Evolutionary conservation across 2,329 filamentous ascomycete species (phyloP), one percentile per base, ranked within the genome.

Genomic region (Teratosphaeria viscida): DNA sequence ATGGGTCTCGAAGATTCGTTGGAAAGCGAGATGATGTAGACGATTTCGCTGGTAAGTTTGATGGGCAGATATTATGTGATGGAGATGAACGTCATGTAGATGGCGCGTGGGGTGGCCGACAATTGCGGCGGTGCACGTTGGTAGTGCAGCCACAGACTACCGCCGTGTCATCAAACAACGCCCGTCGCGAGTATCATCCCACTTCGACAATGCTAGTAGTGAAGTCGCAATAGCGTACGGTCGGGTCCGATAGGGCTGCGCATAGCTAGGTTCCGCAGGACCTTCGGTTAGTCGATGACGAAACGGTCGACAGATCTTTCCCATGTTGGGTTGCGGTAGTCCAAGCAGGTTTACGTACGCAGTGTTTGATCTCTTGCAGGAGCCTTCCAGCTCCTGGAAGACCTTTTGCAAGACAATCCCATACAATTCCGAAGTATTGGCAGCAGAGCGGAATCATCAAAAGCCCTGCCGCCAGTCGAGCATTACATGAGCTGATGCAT

Each of bases 1-100:
- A 56, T 95, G 90, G 89, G 87, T 90, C 59, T 81, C 83, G 6
- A 81, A 81, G 66, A 78, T 94, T 63, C 78, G 89, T 67, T 92
- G 89, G 89, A 91, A 90, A 78, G 78, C 78, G 62, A 74, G 73
- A 61, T 84, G 61, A 29, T 5, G 1, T 23, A 10, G 43, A n/a
- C 43, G 5, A 23, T 19, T 49, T n/a, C 11, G 19, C 19, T 49
- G 8, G 43, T 49, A n/a, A 29, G 12, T 43, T 14, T 16, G 37
- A 2, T n/a, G 37, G 37, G n/a, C 5, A 43, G 2, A n/a, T 29
- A 7, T 29, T 1, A 29, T 29, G 37, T 14, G 16, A 16, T 43
- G 37, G 37, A 43, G 37, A 43, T n/a, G 37, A 14, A 14, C 16
- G 37, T 43, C 37, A 43, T 43, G 37, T 43, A 12, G 4, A 43